Evolutionary conservation across 225 moss, liverwort and hornwort genomes (phyloP).

Genomic region (Antitrichia curtipendula): DNA sequence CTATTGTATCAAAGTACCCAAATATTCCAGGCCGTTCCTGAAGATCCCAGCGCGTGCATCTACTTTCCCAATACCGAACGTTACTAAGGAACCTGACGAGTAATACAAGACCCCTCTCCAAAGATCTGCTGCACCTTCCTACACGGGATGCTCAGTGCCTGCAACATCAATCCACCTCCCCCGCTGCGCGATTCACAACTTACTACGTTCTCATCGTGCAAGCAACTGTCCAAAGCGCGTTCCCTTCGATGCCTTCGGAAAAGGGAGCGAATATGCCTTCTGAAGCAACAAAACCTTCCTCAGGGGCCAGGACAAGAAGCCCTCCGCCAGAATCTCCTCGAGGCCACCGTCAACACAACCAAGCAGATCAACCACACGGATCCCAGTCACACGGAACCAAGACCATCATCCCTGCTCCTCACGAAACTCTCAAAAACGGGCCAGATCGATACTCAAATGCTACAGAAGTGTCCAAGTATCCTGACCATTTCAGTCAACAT

Average conservation of each 20-base stretch:
- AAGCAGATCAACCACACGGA: background rate
- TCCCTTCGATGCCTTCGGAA: background rate
- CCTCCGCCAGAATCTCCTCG: background rate
- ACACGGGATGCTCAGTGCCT: background rate
- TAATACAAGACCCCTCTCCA: background rate
- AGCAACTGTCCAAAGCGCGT: background rate
- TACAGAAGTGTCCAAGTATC: too few species aligned
- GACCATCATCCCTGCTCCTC: background rate
- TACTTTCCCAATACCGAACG: background rate
- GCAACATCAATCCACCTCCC: background rate
- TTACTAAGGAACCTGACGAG: background rate
- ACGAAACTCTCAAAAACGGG: too few species aligned
- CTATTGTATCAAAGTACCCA: background rate
- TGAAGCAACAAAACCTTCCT: background rate
- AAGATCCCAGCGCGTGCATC: background rate
- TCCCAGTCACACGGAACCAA: background rate
- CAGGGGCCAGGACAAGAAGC: background rate
- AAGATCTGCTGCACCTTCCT: background rate
- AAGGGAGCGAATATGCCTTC: background rate
- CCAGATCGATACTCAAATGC: background rate
- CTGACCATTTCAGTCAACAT: too few species aligned
- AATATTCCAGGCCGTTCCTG: background rate
- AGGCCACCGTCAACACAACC: background rate
- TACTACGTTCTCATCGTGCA: too few species aligned
- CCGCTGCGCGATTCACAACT: too few species aligned